Conservation (phyloP, 2,329 filamentous ascomycete genomes). For the Hypoxylon sp. region DNA sequence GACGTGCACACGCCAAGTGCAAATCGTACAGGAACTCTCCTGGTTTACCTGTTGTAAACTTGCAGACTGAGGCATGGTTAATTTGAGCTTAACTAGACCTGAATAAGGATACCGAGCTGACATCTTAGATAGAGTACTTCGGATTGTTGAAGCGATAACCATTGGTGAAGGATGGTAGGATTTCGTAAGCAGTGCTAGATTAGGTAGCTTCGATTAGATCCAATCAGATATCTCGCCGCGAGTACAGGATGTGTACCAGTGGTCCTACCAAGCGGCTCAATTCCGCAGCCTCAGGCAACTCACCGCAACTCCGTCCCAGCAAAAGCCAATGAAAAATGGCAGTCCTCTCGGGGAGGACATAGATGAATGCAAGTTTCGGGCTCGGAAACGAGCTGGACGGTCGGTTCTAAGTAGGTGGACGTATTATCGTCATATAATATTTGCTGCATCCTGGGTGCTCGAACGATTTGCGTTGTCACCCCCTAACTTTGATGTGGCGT, state of each 20-base stretch:
- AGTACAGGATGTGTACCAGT: slow-evolving; percentile 11
- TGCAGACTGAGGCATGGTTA: slow-evolving; percentile 13
- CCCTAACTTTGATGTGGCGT: slow-evolving; percentile 32
- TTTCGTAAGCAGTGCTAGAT: slow-evolving; percentile 10
- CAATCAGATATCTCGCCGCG: slow-evolving; percentile 26
- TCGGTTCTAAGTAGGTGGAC: slow-evolving; percentile 17
- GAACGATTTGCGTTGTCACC: slow-evolving; percentile 25
- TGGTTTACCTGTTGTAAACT: neutral
- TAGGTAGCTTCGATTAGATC: slow-evolving; percentile 9
- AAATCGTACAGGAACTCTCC: slow-evolving; percentile 13
- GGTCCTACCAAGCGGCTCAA: slow-evolving; percentile 32
- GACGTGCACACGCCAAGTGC: slow-evolving; percentile 39
- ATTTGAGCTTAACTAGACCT: slow-evolving; percentile 8
- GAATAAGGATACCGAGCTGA: slow-evolving; percentile 1
- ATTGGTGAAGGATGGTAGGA: slow-evolving; percentile 14
- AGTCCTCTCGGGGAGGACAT: slow-evolving; percentile 17
- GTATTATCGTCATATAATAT: slow-evolving; percentile 12
- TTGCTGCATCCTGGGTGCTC: slow-evolving; percentile 8
- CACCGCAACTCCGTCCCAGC: slow-evolving; percentile 35
- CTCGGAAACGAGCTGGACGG: slow-evolving; percentile 13
- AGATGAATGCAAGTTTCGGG: slow-evolving; percentile 40
- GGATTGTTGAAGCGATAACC: neutral
- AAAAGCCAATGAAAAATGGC: slow-evolving; percentile 29
- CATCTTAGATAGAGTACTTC: slow-evolving; percentile 10
- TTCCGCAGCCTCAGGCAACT: slow-evolving; percentile 36